Evolutionary conservation across 176 grass and related monocot genomes (phyloP).

Genomic region (Rhynchospora pubera): DNA sequence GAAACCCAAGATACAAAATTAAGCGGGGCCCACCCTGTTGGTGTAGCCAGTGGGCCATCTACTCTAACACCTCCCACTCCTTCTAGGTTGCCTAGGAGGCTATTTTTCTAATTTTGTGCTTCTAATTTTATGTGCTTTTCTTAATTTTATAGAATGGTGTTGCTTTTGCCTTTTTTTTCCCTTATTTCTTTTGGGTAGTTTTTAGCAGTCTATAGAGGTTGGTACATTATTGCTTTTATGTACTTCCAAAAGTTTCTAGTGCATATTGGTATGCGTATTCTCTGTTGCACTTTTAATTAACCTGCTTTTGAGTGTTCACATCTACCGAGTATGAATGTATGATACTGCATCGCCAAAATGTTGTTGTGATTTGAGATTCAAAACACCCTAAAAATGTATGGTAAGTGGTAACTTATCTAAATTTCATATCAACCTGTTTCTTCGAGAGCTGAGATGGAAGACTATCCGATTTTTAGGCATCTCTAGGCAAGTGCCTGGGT

Average conservation of each 20-base stretch:
- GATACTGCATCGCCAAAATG: too few species aligned
- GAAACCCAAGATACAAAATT: constrained; percentile 50
- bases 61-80: constrained; percentile 20
- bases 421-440: too few species aligned
- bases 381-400: too few species aligned
- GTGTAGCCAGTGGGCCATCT: constrained; percentile 12
- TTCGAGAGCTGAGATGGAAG: too few species aligned
- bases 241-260: not conserved
- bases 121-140: not conserved
- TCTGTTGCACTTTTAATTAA: too few species aligned
- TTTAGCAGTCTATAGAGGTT: not conserved
- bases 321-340: too few species aligned
- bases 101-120: constrained; percentile 50
- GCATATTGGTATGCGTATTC: not conserved
- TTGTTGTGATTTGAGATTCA: too few species aligned
- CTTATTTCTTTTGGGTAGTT: not conserved
- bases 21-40: constrained; percentile 15
- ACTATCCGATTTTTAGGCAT: too few species aligned
- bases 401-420: too few species aligned
- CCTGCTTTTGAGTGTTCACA: too few species aligned
- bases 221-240: not conserved
- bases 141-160: not conserved
- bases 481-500: too few species aligned
- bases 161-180: not conserved
- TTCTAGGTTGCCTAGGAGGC: constrained; percentile 41